A percentile compares a stretch with the other conserved stretches of the same genome.
Evolutionary conservation across 805 yeast species (phyloP).

Genomic region (Hyphopichia homilentoma): DNA sequence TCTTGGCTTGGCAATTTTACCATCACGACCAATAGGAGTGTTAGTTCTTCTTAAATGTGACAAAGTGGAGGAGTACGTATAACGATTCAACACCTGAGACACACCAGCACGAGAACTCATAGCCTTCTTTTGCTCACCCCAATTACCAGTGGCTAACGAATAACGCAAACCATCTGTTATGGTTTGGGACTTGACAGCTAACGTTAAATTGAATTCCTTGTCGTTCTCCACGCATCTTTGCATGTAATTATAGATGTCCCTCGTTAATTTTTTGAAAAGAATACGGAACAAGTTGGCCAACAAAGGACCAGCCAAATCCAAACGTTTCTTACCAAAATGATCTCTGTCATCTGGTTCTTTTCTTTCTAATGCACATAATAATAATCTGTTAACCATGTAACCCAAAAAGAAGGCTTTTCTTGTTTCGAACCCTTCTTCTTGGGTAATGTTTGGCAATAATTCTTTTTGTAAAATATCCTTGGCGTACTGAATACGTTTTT

Average conservation of each 20-base stretch:
- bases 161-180: conserved; percentile 96
- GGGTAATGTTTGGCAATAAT: conserved; percentile 94
- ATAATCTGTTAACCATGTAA: conserved; percentile 93
- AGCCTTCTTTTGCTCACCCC: conserved; percentile 99
- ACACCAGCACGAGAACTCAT: conserved; percentile 99
- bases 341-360: conserved; percentile 99
- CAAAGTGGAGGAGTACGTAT: conserved; percentile 96
- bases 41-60: conserved; percentile 98
- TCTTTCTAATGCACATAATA: conserved; percentile 94
- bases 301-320: conserved; percentile 97
- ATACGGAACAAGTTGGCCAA: conserved; percentile 93
- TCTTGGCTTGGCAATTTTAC: conserved; percentile 97
- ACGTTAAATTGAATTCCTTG: conserved; percentile 91
- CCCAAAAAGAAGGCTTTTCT: conserved; percentile 97
- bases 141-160: conserved; percentile 98
- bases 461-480: conserved; percentile 95
- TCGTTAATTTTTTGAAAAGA: conserved; percentile 89
- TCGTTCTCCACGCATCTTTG: conserved; percentile 98
- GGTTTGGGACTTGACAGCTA: conserved; percentile 96
- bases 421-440: conserved; percentile 94
- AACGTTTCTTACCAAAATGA: conserved; percentile 97
- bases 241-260: conserved; percentile 96
- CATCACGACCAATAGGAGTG: conserved; percentile 99
- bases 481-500: conserved; percentile 97
- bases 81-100: conserved; percentile 95